These are phyloP conservation scores for Cladobotryum protrusum DNA, from an alignment of 2,329 filamentous ascomycete genomes.

Conservation along the genomic window DNA sequence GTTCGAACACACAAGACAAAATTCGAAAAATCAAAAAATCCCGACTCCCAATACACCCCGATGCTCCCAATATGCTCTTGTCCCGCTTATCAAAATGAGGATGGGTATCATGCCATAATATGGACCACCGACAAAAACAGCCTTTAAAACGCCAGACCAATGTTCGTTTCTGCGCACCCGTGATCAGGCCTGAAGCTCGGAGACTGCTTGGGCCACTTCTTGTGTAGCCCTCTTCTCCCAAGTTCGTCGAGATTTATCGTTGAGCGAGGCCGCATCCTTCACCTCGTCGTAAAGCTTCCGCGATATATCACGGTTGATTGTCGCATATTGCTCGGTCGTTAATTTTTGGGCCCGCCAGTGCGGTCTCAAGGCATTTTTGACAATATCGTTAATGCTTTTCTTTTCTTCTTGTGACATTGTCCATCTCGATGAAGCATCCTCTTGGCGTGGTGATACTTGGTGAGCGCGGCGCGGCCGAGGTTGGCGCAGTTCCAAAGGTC, in stretches of 20 bases:
- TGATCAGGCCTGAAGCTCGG: constrained; percentile 44
- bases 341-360: constrained; percentile 74
- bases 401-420: constrained; percentile 75
- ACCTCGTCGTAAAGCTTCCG: constrained; percentile 76
- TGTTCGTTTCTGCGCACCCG: constrained; percentile 3
- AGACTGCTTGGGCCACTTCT: constrained; percentile 73
- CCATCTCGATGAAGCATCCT: constrained; percentile 58
- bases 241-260: constrained; percentile 57
- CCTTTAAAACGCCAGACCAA: neutral
- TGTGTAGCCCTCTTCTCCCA: constrained; percentile 72
- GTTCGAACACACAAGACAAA: constrained; percentile 6
- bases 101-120: constrained; percentile 15
- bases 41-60: constrained; percentile 13
- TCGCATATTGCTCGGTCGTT: constrained; percentile 83
- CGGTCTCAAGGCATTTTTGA: constrained; percentile 74
- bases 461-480: constrained; percentile 44
- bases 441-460: constrained; percentile 34
- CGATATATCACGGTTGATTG: constrained; percentile 85
- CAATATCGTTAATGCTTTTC: constrained; percentile 81
- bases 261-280: constrained; percentile 49
- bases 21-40: constrained; percentile 8
- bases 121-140: constrained; percentile 12
- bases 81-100: neutral
- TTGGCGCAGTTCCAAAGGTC: constrained; percentile 45
- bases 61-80: constrained; percentile 7